A percentile compares a stretch with the other conserved stretches of the same genome.
phyloP scores from a whole-genome alignment of 495 filamentous ascomycete genomes.

The Penicillium steckii region DNA sequence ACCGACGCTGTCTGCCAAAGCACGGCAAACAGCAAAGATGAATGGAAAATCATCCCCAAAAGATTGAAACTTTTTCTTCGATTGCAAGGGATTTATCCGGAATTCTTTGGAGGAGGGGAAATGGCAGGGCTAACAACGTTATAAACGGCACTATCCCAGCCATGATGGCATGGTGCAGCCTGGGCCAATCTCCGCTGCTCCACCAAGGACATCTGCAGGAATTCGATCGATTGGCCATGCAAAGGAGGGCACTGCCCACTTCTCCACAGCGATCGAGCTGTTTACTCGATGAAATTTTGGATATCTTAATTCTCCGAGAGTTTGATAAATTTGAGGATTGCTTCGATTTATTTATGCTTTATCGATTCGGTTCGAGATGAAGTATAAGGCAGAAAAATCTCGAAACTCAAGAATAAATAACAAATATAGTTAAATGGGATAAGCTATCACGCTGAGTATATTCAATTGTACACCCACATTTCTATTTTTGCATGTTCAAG shows the following conservation, averaged over 20 bases:
- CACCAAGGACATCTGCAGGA: not conserved
- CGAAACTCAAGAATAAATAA: too few relatives aligned
- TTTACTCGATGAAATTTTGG: not conserved
- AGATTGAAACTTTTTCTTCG: not conserved
- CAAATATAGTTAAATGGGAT: too few relatives aligned
- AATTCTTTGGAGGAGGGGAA: not conserved
- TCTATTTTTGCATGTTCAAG: conserved; percentile 1
- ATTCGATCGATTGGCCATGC: not conserved
- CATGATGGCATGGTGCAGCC: not conserved
- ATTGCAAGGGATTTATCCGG: not conserved
- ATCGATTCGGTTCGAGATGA: too few relatives aligned
- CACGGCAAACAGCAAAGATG: not conserved
- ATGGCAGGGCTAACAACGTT: not conserved
- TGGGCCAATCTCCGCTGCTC: conserved; percentile 2
- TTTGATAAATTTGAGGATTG: too few relatives aligned
- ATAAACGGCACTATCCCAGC: not conserved
- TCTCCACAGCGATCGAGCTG: not conserved
- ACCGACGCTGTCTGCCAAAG: not conserved
- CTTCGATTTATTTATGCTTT: too few relatives aligned
- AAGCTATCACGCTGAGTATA: too few relatives aligned
- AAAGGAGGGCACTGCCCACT: not conserved
- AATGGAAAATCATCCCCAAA: not conserved
- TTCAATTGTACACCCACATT: too few relatives aligned
- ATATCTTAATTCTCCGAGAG: not conserved
- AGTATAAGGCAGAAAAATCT: too few relatives aligned